Evolutionary conservation across 768 basidiomycete genomes (phyloP).

Genomic region (Mycena latifolia): DNA sequence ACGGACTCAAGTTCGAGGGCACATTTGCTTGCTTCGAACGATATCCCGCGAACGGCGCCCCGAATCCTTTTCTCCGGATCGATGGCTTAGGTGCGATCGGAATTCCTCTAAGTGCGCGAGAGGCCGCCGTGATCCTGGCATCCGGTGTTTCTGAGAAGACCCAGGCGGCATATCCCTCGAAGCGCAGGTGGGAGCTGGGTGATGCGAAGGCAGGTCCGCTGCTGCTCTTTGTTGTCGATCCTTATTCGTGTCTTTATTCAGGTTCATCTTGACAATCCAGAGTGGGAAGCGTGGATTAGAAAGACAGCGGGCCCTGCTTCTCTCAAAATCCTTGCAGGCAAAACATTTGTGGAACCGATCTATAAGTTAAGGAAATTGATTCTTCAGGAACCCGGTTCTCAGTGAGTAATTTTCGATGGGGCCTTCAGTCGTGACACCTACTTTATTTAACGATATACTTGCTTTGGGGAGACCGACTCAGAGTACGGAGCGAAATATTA

Average conservation of each 20-base stretch:
- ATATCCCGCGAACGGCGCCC: background rate
- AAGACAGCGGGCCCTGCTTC: conserved; percentile 1
- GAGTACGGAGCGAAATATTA: background rate
- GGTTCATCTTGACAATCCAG: conserved; percentile 8
- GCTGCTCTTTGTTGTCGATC: background rate
- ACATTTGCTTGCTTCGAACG: conserved; percentile 2
- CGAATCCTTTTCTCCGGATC: conserved; percentile 6
- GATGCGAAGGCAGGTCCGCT: background rate
- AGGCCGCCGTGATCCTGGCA: background rate
- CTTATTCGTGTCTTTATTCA: background rate
- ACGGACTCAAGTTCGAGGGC: conserved; percentile 4
- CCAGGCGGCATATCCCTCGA: no score
- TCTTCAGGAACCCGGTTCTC: conserved; percentile 10
- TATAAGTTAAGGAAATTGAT: background rate
- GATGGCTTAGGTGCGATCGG: conserved; percentile 1
- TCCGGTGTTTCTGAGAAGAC: background rate
- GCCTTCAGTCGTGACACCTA: background rate
- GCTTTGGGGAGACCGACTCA: background rate
- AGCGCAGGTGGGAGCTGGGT: background rate
- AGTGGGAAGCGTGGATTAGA: conserved; percentile 4
- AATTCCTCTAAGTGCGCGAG: conserved; percentile 1
- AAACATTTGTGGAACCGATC: background rate
- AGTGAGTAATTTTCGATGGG: background rate
- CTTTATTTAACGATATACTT: background rate
- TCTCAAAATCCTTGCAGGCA: background rate